Percentiles rank a stretch among this genome's conserved stretches.
phyloP scores from a whole-genome alignment of 768 basidiomycete genomes.

The Asterophora parasitica region DNA sequence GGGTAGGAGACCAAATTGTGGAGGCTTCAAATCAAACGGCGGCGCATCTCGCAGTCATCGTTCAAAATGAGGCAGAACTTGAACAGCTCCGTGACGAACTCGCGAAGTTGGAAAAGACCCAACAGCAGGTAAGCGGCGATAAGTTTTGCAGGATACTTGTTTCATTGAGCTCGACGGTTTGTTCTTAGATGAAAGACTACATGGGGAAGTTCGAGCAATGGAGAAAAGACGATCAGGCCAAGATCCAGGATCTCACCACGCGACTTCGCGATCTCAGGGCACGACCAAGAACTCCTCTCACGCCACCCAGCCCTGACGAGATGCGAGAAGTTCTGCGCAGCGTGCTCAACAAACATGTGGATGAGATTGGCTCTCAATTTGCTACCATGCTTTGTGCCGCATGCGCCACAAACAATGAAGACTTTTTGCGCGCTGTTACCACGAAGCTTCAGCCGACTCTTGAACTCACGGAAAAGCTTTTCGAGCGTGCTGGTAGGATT shows the following conservation, averaged over 20 bases:
- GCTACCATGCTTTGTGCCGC: not conserved
- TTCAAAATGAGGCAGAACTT: not conserved
- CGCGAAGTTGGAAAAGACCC: not conserved
- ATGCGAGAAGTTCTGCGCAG: not conserved
- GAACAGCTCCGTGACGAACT: constrained; percentile 2
- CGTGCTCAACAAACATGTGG: not conserved
- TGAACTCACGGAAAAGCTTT: not conserved
- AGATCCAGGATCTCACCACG: not conserved
- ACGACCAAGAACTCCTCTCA: constrained; percentile 1
- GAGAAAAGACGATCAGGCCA: constrained; percentile 1
- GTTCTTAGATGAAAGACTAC: constrained; percentile 2
- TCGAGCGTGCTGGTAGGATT: not conserved
- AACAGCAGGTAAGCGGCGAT: constrained; percentile 1
- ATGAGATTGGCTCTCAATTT: not conserved
- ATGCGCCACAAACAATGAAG: not conserved
- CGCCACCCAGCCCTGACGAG: not conserved
- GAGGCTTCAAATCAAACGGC: not conserved
- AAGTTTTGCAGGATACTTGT: too few species aligned
- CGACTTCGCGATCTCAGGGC: not conserved
- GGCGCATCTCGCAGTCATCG: not conserved
- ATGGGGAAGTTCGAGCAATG: constrained; percentile 1
- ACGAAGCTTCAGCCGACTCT: not conserved
- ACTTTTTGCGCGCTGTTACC: not conserved
- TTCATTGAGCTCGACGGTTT: not conserved
- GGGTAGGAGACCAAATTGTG: not conserved